Evolutionary conservation across 768 basidiomycete species (phyloP), one percentile per base, ranked within the genome.

Genomic region (Kwoniella dendrophila): DNA sequence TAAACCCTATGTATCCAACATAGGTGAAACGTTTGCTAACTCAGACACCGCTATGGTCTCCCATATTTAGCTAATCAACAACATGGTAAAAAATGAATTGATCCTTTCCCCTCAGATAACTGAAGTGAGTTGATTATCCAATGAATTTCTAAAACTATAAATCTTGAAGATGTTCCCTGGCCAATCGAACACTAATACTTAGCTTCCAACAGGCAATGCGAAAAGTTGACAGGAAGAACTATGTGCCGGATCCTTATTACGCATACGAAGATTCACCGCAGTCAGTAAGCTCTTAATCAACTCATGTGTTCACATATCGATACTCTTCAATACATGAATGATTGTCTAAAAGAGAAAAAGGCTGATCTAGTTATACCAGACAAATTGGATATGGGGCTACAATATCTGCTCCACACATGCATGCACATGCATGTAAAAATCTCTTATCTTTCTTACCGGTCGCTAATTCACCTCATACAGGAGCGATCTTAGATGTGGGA

Each of bases 401-500:
- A 0, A 97, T 99, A 64, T 91, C 89, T 38, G 95, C 95, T 0
- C 95, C 95, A 1, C 95, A 99, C 76, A 98, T 98, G 94, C 93
- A 96, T 64, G 92, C 92, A 0, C 86, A 93, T 63, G 93, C 95
- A 0, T 75, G 84, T 2, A 88, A 94, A 72, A 84, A 89, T 60
- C 84, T 96, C 11, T 82, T 90, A 2, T 84, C 87, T 0, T 87
- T 85, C 71, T 83, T 97, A 20, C 63, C 66, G 18, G 18, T n/a
- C 7, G 63, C 56, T 16, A 48, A 64, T 14, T 26, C 62, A 26
- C 80, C 82, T 20, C 86, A 86, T 0, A 89, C 89, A 0, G 82
- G 86, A 0, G 85, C 83, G 34, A 88, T 94, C 0, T 87, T 99
- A 30, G 95, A 98, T 72, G 86, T 97, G 3, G 93, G 92, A 12